Base-by-base conservation (phyloP, 768 basidiomycete genomes). In the Termitomyces titanicus region DNA sequence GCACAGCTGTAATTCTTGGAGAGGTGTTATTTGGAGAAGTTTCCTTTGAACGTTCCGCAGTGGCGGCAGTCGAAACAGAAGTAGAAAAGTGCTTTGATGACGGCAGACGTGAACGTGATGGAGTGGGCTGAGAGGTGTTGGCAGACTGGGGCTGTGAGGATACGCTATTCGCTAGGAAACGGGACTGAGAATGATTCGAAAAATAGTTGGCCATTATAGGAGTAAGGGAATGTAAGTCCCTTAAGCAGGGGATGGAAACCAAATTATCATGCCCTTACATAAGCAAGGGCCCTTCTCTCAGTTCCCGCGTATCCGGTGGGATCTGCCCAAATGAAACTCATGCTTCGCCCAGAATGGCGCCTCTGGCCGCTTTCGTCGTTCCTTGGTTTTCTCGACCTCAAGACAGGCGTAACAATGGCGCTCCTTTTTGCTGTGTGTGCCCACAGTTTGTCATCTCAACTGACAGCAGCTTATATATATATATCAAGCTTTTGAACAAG, bases 351-450 rank as follows among this genome's bases (percentile, higher is more conserved):
- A 66, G 82, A 89, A 83, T 91, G 88, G 83, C 79, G 89, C 69
- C 81, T 89, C 58, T 84, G 88, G 82, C 89, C 92, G 33, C 74
- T 94, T 50, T 75, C 82, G 51, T 92, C 92, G 2, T 95, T 95
- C 71, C 76, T 93, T 44, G 91, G 91, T 51, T 68, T 93, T 47
- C 80, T 96, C 60, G 95, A 98, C 76, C 82, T 98, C 70, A 98
- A 98, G 75, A 92, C 92, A 0, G 96, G 94, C 47, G 94, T 92
- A 56, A 89, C 82, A 45, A 79, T 98, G 54, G 86, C 89, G 56
- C 78, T 97, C 22, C 80, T 96, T 46, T 98, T 99, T 63, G 92
- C 90, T 12, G 91, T 97, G 60, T 60, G 90, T 79, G 3, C 29
- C 13, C 33, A 27, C 5, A 34, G 40, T 47, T 45, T 42, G 34